Percentiles rank a stretch among this genome's conserved stretches.
These are phyloP conservation scores for thale cress (Arabidopsis thaliana) DNA, from an alignment of 345 rosid genomes.

Conservation along the genomic window DNA sequence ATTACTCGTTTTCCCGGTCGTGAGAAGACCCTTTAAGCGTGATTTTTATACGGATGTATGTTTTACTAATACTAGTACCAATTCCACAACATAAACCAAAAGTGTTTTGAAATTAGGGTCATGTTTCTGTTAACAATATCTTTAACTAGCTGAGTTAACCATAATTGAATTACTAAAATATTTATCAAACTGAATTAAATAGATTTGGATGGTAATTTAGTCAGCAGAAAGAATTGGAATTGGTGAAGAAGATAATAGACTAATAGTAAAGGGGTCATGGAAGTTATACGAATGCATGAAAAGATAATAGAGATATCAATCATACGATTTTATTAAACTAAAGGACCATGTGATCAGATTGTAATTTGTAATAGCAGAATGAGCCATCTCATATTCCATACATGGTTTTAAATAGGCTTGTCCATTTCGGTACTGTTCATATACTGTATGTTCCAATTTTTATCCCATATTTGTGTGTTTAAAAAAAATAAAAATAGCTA, in stretches of 20 bases:
- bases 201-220: slow-evolving; percentile 7
- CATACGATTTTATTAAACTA: no score
- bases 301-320: no score
- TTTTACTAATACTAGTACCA: not conserved
- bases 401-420: not conserved
- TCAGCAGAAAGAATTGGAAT: not conserved
- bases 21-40: slow-evolving; percentile 61
- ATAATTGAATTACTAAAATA: not conserved
- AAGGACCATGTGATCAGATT: no score
- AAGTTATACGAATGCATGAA: no score
- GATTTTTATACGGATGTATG: not conserved
- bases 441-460: no score
- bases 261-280: not conserved
- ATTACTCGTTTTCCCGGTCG: slow-evolving; percentile 13
- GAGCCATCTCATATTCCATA: no score
- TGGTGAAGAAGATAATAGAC: slow-evolving; percentile 17
- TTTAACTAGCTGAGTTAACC: not conserved
- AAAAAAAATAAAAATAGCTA: no score
- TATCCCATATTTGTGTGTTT: not conserved
- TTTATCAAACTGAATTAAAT: not conserved
- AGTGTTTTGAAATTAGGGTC: no score
- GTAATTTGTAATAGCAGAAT: no score
- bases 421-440: not conserved
- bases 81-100: not conserved
- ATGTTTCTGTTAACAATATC: not conserved